Conservation (phyloP, 1,284 basidiomycete genomes). For the Tausonia pullulans region DNA sequence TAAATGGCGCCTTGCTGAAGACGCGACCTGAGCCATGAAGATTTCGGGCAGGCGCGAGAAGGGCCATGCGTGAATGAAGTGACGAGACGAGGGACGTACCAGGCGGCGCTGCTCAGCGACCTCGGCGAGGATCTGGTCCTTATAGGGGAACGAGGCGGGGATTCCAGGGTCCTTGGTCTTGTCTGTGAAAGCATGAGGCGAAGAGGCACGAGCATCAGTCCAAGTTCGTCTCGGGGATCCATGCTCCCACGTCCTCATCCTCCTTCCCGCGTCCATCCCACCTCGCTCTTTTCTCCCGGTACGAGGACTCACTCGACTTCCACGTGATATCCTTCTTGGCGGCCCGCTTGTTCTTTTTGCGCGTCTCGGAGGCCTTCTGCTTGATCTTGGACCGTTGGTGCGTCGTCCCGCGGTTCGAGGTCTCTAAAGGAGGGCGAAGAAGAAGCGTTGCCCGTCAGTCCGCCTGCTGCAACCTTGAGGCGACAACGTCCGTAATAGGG, state of each 20-base stretch:
- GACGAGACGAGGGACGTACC: conserved; percentile 38
- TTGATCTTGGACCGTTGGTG: conserved; percentile 65
- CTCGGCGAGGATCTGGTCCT: conserved; percentile 91
- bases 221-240: too few species aligned
- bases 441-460: too few species aligned
- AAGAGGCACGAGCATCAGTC: too few species aligned
- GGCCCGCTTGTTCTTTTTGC: conserved; percentile 63
- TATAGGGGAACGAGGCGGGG: conserved; percentile 94
- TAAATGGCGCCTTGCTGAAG: too few species aligned
- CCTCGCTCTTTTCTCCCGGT: not conserved
- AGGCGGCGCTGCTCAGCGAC: conserved; percentile 63
- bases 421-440: conserved; percentile 46
- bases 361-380: conserved; percentile 66
- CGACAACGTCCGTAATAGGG: too few species aligned
- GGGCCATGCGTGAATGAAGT: too few species aligned
- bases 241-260: too few species aligned
- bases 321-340: conserved; percentile 77
- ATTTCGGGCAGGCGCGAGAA: too few species aligned
- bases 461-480: not conserved
- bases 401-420: conserved; percentile 64
- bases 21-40: too few species aligned
- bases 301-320: conserved; percentile 69
- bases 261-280: not conserved
- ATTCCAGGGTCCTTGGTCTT: conserved; percentile 84
- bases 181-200: conserved; percentile 41